phyloP scores from a whole-genome alignment of 768 basidiomycete genomes.

The Symmetrospora coprosmae region DNA sequence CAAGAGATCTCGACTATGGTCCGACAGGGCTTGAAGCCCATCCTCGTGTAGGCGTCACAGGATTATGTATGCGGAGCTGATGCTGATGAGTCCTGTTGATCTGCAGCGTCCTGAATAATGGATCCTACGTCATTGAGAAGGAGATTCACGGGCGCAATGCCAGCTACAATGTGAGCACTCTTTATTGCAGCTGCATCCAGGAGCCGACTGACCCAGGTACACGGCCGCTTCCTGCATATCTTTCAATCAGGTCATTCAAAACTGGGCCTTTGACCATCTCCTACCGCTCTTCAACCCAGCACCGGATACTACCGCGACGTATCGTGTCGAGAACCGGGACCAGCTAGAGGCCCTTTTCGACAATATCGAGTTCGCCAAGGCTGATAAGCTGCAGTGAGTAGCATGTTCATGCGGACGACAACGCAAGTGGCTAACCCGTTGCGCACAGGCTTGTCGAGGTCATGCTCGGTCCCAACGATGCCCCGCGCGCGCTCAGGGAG shows the following conservation, averaged over 20 bases:
- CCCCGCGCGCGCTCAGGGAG: conserved; percentile 42
- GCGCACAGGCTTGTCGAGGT: conserved; percentile 58
- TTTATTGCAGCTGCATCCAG: neutral
- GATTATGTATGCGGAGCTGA: conserved; percentile 30
- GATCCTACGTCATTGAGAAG: conserved; percentile 79
- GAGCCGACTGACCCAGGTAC: neutral
- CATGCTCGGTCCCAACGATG: conserved; percentile 57
- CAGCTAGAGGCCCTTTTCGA: conserved; percentile 58
- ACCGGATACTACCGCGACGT: conserved; percentile 33
- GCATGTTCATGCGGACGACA: conserved; percentile 34
- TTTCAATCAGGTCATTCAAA: conserved; percentile 68
- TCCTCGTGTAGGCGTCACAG: conserved; percentile 38
- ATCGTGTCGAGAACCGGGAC: conserved; percentile 39
- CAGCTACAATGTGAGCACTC: conserved; percentile 2
- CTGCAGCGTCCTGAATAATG: conserved; percentile 1
- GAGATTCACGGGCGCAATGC: conserved; percentile 40
- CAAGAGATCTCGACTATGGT: conserved; percentile 55
- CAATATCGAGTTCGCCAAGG: conserved; percentile 48
- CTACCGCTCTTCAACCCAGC: conserved; percentile 38
- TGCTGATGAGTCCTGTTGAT: neutral
- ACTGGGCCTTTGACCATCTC: conserved; percentile 46
- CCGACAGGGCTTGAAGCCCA: conserved; percentile 52
- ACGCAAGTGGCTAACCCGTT: neutral
- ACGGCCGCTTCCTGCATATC: neutral
- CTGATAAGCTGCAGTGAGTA: conserved; percentile 45